These are phyloP conservation scores for apple (Malus domestica) DNA, from an alignment of 306 rosid genomes.

Conservation along the genomic window DNA sequence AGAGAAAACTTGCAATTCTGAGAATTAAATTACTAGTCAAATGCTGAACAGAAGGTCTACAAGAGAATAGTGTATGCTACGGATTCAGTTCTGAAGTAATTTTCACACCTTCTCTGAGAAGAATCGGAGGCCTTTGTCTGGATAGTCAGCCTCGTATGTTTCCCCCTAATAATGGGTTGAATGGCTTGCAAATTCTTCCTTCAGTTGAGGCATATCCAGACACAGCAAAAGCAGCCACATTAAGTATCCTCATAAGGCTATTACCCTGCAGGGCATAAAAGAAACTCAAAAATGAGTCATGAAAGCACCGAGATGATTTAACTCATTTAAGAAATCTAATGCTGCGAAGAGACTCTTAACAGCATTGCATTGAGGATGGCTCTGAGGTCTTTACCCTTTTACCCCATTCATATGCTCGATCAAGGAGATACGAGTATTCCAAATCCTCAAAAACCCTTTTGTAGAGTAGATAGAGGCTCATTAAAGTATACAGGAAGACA, in stretches of 20 bases:
- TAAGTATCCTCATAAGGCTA: conserved; percentile 85
- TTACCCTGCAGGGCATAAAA: conserved; percentile 63
- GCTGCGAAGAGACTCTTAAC: neutral
- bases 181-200: conserved; percentile 96
- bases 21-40: neutral
- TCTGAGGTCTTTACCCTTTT: conserved; percentile 57
- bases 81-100: neutral
- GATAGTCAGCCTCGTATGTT: conserved; percentile 89
- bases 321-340: neutral
- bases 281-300: conserved; percentile 5
- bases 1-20: neutral
- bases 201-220: conserved; percentile 98
- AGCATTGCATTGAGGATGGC: neutral
- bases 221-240: conserved; percentile 96
- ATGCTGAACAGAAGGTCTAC: neutral
- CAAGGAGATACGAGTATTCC: conserved; percentile 90
- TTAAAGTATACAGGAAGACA: conserved; percentile 98
- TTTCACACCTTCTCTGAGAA: conserved; percentile 89
- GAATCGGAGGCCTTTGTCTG: conserved; percentile 91
- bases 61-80: neutral
- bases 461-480: conserved; percentile 94
- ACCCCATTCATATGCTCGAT: conserved; percentile 98
- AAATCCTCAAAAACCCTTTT: conserved; percentile 96
- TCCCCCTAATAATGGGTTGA: conserved; percentile 96
- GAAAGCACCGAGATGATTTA: neutral